Base-by-base conservation (phyloP, 257 asterid species). In the Salvia hispanica region DNA sequence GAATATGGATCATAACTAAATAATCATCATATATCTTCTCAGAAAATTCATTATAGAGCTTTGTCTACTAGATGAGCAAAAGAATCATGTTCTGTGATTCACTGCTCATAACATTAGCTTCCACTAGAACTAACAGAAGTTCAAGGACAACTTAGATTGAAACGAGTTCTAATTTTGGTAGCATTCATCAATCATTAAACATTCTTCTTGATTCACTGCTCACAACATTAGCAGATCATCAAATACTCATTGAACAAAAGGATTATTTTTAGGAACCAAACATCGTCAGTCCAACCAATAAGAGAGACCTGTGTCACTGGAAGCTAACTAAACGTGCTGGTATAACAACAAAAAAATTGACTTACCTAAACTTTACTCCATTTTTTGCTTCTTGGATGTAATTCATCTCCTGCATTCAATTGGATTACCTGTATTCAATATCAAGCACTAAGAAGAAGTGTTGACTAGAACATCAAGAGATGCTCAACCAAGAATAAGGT, bases 321-420 rank as follows among this genome's bases (percentile, higher is more conserved):
- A 58, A 64, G 73, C 58, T 51, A 69, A 55, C 59, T 61, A 46
- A 34, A 31, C 47, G 15, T 5, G 33, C 43, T 56, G n/a, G 69
- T 65, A 57, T 31, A 77, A 45, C 45, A 62, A 37, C 28, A 62
- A 36, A 64, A 45, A 4, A 67, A 50, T 61, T 59, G 43, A 55
- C 76, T 79, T 86, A 90, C 98, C 88, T 85, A 79, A 93, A 93
- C 83, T 76, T 90, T 62, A 80, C 67, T 81, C 97, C 98, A 79
- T 90, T 93, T 58, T 75, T 76, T 72, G 98, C 98, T 86, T 93
- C 98, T 66, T 59, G 80, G 60, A 64, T 79, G 82, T 93, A 93
- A 83, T 90, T 88, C 97, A 93, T 93, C 97, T 93, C 97, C 98
- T 93, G 98, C 98, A 93, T 93, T 88, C 85, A 93, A 90, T 82